Evolutionary conservation across 2,329 filamentous ascomycete species (phyloP).

Genomic region (Aspergillus ochraceoroseus): DNA sequence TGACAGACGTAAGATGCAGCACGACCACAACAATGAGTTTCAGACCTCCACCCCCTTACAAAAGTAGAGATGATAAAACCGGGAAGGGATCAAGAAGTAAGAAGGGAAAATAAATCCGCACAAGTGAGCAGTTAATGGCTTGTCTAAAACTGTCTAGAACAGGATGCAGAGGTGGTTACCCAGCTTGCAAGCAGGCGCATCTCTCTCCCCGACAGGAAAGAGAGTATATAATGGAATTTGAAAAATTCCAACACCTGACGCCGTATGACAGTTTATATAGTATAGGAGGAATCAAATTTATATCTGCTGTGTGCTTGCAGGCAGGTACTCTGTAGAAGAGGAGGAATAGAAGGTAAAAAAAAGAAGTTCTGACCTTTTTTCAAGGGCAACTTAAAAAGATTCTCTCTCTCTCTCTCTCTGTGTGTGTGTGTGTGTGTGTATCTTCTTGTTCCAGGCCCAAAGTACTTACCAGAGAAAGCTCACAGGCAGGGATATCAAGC

Average conservation of each 20-base stretch:
- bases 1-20: neutral
- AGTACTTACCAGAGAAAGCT: conserved; percentile 4
- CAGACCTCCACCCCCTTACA: conserved; percentile 1
- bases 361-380: conserved; percentile 1
- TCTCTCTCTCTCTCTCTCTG: no score
- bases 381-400: no score
- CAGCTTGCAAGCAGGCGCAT: neutral
- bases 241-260: no score
- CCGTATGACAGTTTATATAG: no score
- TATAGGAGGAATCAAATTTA: conserved; percentile 4
- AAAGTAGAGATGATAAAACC: neutral
- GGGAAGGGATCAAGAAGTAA: neutral
- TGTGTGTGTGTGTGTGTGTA: no score
- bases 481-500: conserved; percentile 11
- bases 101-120: neutral
- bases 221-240: conserved; percentile 1
- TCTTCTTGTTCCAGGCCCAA: no score
- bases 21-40: neutral
- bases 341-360: neutral
- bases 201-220: conserved; percentile 1
- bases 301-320: no score
- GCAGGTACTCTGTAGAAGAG: neutral
- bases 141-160: neutral
- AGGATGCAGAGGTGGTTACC: conserved; percentile 1
- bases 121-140: neutral